Percentiles rank a stretch among this genome's conserved stretches.
Evolutionary conservation across 139 green algal genomes (phyloP).

Genomic region (Chlorella sp.): DNA sequence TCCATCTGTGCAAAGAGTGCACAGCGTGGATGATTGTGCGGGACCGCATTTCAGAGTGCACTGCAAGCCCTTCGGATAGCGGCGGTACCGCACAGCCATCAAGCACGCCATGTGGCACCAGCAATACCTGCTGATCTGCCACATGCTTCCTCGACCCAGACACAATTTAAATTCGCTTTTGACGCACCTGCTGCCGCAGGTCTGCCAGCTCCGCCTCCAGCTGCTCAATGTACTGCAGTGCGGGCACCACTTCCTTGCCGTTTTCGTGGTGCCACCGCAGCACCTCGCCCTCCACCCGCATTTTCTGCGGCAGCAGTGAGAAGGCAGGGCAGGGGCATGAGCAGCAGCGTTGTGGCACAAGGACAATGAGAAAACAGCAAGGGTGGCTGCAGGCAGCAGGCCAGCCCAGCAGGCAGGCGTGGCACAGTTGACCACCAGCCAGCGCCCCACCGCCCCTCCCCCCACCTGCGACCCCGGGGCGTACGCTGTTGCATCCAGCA

Average conservation of each 20-base stretch:
- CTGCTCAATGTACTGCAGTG: slow-evolving; percentile 80
- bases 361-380: not conserved
- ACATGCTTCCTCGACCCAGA: not conserved
- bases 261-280: slow-evolving; percentile 79
- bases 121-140: not conserved
- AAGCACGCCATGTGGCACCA: not conserved
- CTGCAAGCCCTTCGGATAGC: too few species aligned
- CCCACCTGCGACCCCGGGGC: slow-evolving; percentile 3
- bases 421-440: too few species aligned
- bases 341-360: not conserved
- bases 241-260: slow-evolving; percentile 66
- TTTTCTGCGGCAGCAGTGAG: slow-evolving; percentile 9
- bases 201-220: slow-evolving; percentile 43
- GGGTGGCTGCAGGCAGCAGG: not conserved
- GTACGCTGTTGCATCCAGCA: not conserved
- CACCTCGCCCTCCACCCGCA: slow-evolving; percentile 77
- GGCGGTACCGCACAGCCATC: not conserved
- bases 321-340: too few species aligned
- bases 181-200: slow-evolving; percentile 31
- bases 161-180: not conserved
- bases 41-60: too few species aligned
- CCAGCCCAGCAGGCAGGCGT: not conserved
- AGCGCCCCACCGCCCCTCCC: not conserved
- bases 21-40: too few species aligned
- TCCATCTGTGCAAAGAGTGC: not conserved